A percentile compares a stretch with the other conserved stretches of the same genome.
Conservation (phyloP, 805 yeast genomes). For the Naumovozyma castellii region DNA sequence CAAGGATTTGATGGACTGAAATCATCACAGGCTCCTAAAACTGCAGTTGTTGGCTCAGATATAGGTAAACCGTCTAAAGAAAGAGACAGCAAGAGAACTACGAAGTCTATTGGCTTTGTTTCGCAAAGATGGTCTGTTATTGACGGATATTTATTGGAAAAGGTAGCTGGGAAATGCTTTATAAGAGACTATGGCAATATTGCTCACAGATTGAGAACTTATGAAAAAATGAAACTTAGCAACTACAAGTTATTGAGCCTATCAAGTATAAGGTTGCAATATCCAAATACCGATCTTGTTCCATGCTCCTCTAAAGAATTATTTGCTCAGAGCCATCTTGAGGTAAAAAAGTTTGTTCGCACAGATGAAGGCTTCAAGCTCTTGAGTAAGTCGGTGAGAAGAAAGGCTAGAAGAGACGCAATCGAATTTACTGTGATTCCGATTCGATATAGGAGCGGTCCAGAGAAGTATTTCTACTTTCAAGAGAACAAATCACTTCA, state of each 20-base stretch:
- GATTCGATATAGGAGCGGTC: background rate
- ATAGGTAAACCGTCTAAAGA: too few relatives aligned
- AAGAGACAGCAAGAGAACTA: too few relatives aligned
- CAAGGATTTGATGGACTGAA: too few relatives aligned
- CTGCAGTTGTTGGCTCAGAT: too few relatives aligned
- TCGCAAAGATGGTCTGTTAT: background rate
- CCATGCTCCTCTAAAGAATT: background rate
- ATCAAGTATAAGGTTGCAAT: background rate
- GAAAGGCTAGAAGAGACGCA: background rate
- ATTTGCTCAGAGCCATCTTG: background rate
- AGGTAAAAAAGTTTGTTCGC: background rate
- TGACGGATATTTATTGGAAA: background rate
- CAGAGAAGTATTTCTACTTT: background rate
- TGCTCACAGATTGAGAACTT: background rate
- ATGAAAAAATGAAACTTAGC: background rate
- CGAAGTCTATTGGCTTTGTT: too few relatives aligned
- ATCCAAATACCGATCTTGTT: background rate
- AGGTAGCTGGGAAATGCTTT: background rate
- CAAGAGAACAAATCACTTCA: background rate
- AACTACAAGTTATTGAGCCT: too few relatives aligned
- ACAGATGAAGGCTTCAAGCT: background rate
- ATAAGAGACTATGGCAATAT: background rate
- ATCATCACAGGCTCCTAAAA: too few relatives aligned
- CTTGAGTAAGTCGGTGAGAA: background rate
- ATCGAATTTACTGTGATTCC: background rate